Percentiles rank a stretch among this genome's conserved stretches.
phyloP scores from a whole-genome alignment of 805 yeast genomes.

The Tetrapisispora pingtungensis region DNA sequence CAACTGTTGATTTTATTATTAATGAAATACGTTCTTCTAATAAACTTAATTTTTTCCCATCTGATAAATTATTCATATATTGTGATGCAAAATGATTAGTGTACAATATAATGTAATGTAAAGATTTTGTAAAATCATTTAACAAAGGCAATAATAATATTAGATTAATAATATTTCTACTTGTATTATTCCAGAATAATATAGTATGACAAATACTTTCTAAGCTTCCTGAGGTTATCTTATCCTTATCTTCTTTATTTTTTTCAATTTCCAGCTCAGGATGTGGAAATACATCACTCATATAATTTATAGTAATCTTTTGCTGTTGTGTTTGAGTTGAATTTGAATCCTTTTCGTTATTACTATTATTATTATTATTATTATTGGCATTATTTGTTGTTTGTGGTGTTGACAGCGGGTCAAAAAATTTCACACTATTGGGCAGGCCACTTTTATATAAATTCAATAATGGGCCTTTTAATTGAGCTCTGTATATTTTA shows the following conservation, averaged over 20 bases:
- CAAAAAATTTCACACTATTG: constrained; percentile 36
- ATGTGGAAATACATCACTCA: constrained; percentile 38
- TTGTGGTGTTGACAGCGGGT: constrained; percentile 14
- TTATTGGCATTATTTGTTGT: background rate
- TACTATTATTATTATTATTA: no score
- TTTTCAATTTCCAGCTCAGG: constrained; percentile 48
- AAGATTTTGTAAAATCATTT: constrained; percentile 36
- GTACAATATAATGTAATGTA: constrained; percentile 37
- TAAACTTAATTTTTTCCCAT: background rate
- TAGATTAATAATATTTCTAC: constrained; percentile 27
- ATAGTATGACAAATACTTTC: constrained; percentile 75
- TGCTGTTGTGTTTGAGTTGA: background rate
- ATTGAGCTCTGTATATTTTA: constrained; percentile 49
- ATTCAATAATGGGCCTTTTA: constrained; percentile 57
- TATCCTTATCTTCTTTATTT: constrained; percentile 33
- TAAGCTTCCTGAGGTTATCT: constrained; percentile 43
- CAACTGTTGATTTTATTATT: constrained; percentile 47
- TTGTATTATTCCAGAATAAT: constrained; percentile 31
- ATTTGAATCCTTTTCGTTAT: background rate
- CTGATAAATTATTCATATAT: constrained; percentile 22
- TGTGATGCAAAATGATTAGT: constrained; percentile 16
- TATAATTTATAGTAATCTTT: background rate
- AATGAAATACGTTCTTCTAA: constrained; percentile 36
- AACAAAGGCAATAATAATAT: constrained; percentile 46
- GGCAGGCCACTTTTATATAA: constrained; percentile 48